These are phyloP conservation scores for Tulasnella sp. DNA, from an alignment of 768 basidiomycete genomes.

Conservation along the genomic window DNA sequence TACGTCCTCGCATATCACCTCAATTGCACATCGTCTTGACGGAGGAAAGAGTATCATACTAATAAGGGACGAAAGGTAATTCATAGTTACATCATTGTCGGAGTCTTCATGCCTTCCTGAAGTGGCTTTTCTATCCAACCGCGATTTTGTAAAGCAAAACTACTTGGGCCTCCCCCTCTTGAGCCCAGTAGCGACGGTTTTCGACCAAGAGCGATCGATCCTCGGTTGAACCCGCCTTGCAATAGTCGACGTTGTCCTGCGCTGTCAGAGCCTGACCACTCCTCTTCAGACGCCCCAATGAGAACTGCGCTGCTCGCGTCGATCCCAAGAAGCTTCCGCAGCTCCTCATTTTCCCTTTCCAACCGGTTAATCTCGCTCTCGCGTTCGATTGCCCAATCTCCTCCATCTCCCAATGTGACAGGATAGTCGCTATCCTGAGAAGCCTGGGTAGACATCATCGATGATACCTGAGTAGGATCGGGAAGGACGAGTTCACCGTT, in stretches of 20 bases:
- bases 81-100: neutral
- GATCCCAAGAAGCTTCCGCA: slow-evolving; percentile 67
- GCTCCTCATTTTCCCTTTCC: slow-evolving; percentile 67
- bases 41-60: neutral
- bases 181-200: slow-evolving; percentile 6
- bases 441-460: no score
- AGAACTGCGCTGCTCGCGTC: neutral
- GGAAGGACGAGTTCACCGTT: slow-evolving; percentile 30
- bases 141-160: neutral
- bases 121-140: slow-evolving; percentile 8
- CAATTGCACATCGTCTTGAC: neutral
- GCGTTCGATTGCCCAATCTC: slow-evolving; percentile 81
- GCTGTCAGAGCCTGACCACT: slow-evolving; percentile 7
- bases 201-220: slow-evolving; percentile 3
- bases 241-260: neutral
- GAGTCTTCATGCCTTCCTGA: neutral
- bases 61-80: slow-evolving; percentile 1
- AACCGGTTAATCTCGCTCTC: slow-evolving; percentile 78
- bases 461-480: slow-evolving; percentile 15
- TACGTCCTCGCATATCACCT: no score
- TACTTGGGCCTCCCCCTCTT: slow-evolving; percentile 2
- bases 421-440: neutral
- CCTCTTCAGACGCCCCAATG: slow-evolving; percentile 11
- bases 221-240: neutral
- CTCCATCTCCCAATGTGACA: slow-evolving; percentile 22